phyloP scores from a whole-genome alignment of 2,329 filamentous ascomycete genomes.

The Gaeumannomyces sp. region DNA sequence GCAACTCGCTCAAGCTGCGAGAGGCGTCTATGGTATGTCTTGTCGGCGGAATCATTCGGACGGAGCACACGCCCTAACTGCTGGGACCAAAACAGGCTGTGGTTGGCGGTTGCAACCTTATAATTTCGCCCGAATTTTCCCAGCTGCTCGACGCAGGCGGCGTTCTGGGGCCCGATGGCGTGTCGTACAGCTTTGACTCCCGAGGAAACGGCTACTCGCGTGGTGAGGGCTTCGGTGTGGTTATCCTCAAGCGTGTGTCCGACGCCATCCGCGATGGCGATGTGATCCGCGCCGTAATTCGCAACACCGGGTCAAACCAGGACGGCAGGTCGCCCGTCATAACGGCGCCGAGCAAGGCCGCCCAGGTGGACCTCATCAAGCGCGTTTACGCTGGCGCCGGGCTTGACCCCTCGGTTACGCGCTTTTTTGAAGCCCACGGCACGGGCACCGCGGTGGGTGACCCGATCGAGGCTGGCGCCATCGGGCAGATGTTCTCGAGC shows the following conservation, averaged over 20 bases:
- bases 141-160: slow-evolving; percentile 15
- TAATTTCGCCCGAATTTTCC: slow-evolving; percentile 15
- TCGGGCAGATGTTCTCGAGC: slow-evolving; percentile 13
- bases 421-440: slow-evolving; percentile 31
- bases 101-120: slow-evolving; percentile 20
- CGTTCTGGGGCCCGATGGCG: slow-evolving; percentile 17
- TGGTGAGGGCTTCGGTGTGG: slow-evolving; percentile 44
- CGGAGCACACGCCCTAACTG: not conserved
- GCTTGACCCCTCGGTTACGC: slow-evolving; percentile 18
- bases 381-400: slow-evolving; percentile 25
- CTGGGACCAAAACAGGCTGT: slow-evolving; percentile 15
- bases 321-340: slow-evolving; percentile 25
- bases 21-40: slow-evolving; percentile 16
- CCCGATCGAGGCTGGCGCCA: slow-evolving; percentile 16
- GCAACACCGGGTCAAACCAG: slow-evolving; percentile 25
- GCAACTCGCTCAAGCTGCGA: slow-evolving; percentile 16
- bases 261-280: slow-evolving; percentile 38
- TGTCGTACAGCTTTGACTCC: slow-evolving; percentile 28
- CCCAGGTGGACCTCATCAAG: slow-evolving; percentile 28
- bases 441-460: slow-evolving; percentile 33
- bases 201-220: slow-evolving; percentile 42
- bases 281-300: slow-evolving; percentile 32
- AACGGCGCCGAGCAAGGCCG: slow-evolving; percentile 24
- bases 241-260: slow-evolving; percentile 45
- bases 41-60: too few species aligned